A percentile compares a stretch with the other conserved stretches of the same genome.
Conservation (phyloP, 2,329 filamentous ascomycete species). For the Paramyrothecium roridum region DNA sequence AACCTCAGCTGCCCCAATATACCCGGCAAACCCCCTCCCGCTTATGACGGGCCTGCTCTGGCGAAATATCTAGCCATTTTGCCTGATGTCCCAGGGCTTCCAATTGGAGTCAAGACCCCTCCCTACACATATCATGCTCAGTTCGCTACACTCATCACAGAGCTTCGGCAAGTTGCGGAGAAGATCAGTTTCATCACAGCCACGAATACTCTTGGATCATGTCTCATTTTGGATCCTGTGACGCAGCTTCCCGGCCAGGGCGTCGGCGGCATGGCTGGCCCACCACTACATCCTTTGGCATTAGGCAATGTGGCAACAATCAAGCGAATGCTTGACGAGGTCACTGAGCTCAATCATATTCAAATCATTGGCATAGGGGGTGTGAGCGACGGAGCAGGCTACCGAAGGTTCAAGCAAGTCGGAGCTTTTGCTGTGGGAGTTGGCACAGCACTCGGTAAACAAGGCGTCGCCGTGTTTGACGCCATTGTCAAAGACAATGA, state of each 20-base stretch:
- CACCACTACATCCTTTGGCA: conserved; percentile 68
- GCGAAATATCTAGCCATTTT: conserved; percentile 52
- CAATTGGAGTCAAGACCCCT: conserved; percentile 68
- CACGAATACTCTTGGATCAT: conserved; percentile 70
- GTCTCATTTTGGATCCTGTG: conserved; percentile 49
- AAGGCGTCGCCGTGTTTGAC: conserved; percentile 60
- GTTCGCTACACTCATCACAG: conserved; percentile 53
- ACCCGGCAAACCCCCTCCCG: conserved; percentile 62
- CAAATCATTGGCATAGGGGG: conserved; percentile 70
- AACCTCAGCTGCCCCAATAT: conserved; percentile 82
- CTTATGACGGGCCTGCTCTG: conserved; percentile 56
- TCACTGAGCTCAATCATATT: conserved; percentile 47
- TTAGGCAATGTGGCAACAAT: conserved; percentile 73
- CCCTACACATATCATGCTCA: conserved; percentile 71
- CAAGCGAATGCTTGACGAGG: conserved; percentile 52
- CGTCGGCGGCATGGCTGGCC: conserved; percentile 69
- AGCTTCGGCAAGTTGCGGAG: conserved; percentile 35
- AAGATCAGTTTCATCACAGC: conserved; percentile 66
- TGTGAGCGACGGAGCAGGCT: conserved; percentile 62
- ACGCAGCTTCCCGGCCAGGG: conserved; percentile 53
- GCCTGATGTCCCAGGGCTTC: conserved; percentile 27
- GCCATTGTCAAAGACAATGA: conserved; percentile 41
- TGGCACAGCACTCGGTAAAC: conserved; percentile 65
- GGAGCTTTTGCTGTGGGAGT: conserved; percentile 67
- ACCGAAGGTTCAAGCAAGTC: conserved; percentile 60